Evolutionary conservation across 805 yeast genomes (phyloP).

Genomic region (Yarrowia hollandica): DNA sequence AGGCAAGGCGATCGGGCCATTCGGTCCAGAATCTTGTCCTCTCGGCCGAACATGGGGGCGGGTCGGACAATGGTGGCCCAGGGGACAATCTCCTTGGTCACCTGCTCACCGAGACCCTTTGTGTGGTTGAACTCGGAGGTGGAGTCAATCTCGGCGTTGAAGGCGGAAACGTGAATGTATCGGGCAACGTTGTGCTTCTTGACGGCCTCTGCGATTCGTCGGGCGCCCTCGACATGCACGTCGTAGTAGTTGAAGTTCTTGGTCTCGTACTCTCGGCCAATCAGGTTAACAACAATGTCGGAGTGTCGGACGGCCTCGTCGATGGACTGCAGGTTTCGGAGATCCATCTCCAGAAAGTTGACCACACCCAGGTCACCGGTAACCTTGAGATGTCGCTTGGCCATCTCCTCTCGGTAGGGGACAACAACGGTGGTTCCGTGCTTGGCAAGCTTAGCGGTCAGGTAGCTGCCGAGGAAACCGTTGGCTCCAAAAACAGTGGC

Average conservation of each 20-base stretch:
- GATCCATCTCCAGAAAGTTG: conserved; percentile 77
- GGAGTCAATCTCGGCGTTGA: conserved; percentile 69
- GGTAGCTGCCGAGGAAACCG: conserved; percentile 74
- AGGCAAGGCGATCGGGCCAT: conserved; percentile 57
- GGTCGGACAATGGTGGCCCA: conserved; percentile 85
- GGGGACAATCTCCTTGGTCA: conserved; percentile 65
- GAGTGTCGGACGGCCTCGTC: conserved; percentile 76
- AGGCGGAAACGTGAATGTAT: conserved; percentile 74
- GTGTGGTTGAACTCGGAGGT: conserved; percentile 73
- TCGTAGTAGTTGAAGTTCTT: conserved; percentile 82
- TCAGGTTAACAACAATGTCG: conserved; percentile 77
- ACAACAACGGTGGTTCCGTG: conserved; percentile 77
- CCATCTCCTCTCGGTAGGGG: conserved; percentile 80
- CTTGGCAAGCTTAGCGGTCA: conserved; percentile 70
- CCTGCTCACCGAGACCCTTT: conserved; percentile 75
- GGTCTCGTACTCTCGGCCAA: conserved; percentile 74
- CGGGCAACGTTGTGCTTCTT: conserved; percentile 72
- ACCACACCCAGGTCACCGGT: conserved; percentile 88
- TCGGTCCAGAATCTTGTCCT: conserved; percentile 66
- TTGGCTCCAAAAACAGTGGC: conserved; percentile 85
- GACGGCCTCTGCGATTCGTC: conserved; percentile 72
- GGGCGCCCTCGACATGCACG: conserved; percentile 75
- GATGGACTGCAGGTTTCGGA: conserved; percentile 72
- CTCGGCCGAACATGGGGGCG: conserved; percentile 73
- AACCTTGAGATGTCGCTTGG: conserved; percentile 74